Evolutionary conservation across 441 rosid species (phyloP), one percentile per base, ranked within the genome.

Genomic region (Capsella rubella): DNA sequence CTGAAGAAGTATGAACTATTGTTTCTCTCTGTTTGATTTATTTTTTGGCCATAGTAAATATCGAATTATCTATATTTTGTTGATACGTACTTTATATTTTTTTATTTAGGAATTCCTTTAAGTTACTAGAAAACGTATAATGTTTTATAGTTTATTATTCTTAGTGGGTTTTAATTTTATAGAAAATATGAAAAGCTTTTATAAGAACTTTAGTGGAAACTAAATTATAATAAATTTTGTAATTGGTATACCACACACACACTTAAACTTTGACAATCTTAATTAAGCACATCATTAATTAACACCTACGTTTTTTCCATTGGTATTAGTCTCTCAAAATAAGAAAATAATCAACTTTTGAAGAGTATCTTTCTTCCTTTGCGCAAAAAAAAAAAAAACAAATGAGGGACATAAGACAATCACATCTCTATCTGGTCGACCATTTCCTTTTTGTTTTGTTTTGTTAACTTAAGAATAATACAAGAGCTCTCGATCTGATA

Each of bases 401-500:
- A 64, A 56, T 47, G 45, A 66, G 14, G 14, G 49, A 73, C 57
- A 37, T 49, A 46, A 59, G 74, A 59, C 46, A 27, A 13, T 21
- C 25, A 2, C 35, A 69, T 32, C 25, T 37, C 51, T 25, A 11
- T 49, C 34, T 45, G 6, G n/a, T 39, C 42, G 15, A 51, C 15
- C n/a, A 25, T 52, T 39, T 67, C 7, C 16, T 13, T 14, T 13
- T 35, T 13, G 14, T 13, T 12, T 0, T 12, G 18, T 29, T 12
- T 43, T 2, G 15, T 21, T 13, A 21, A 25, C 58, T 68, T 45
- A 6, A 69, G 64, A 68, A 53, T 75, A 68, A 53, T 75, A 75
- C 79, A 75, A 61, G 40, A 67, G 60, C 21, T 29, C n/a, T 42
- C 59, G 62, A 51, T 73, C 43, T 75, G 63, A 32, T 43, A 42